Conservation (phyloP, 768 basidiomycete genomes). For the Porpolomopsis calyptriformis region DNA sequence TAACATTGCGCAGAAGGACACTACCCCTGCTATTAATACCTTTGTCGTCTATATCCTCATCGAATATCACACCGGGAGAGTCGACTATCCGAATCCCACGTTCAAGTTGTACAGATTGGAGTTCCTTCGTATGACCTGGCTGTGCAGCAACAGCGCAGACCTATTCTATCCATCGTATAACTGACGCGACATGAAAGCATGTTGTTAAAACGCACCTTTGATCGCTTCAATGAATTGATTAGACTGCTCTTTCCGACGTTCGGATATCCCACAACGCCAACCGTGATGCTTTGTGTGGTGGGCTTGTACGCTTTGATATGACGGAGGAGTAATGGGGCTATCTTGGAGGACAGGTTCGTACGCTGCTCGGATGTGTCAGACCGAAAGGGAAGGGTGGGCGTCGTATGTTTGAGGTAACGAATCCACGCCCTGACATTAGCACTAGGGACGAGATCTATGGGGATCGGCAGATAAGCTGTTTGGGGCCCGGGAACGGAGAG, state of each 20-base stretch:
- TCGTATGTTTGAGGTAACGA: constrained; percentile 81
- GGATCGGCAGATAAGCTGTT: too few relatives aligned
- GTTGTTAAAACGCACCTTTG: constrained; percentile 38
- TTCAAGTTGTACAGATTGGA: constrained; percentile 87
- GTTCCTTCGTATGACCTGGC: constrained; percentile 85
- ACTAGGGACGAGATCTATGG: constrained; percentile 69
- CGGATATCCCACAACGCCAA: constrained; percentile 92
- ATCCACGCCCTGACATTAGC: constrained; percentile 87
- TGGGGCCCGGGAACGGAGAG: not conserved
- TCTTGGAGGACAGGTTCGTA: constrained; percentile 67
- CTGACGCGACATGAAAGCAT: not conserved
- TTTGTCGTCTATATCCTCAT: constrained; percentile 51
- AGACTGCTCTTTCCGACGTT: constrained; percentile 95
- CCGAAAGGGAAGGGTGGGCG: constrained; percentile 88
- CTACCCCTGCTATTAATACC: constrained; percentile 44
- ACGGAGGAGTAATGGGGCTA: constrained; percentile 66
- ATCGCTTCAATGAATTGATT: constrained; percentile 85
- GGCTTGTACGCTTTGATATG: constrained; percentile 79
- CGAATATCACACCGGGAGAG: constrained; percentile 96
- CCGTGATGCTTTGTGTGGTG: constrained; percentile 55
- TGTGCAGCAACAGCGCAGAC: constrained; percentile 93
- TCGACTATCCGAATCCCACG: constrained; percentile 88
- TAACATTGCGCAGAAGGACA: constrained; percentile 75
- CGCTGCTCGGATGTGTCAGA: constrained; percentile 68
- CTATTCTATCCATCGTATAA: constrained; percentile 23